A percentile compares a stretch with the other conserved stretches of the same genome.
Evolutionary conservation across 495 filamentous ascomycete genomes (phyloP).

Genomic region (Polyplosphaeria fusca): DNA sequence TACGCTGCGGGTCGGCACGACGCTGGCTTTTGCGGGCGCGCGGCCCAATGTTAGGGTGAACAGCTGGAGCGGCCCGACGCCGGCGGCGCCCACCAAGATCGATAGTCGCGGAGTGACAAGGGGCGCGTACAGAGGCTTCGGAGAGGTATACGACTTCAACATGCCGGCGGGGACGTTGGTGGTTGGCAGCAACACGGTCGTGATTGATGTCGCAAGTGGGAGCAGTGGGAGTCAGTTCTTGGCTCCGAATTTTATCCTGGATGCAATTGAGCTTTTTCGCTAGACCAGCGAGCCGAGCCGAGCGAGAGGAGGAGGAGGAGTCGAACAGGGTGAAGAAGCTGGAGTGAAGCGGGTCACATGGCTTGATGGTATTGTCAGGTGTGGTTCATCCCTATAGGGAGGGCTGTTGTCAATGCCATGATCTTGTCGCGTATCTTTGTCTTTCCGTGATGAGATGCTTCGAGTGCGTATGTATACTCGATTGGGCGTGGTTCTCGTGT

Average conservation of each 20-base stretch:
- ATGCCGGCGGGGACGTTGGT: conserved; percentile 57
- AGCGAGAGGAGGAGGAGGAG: too few relatives aligned
- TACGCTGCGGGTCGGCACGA: conserved; percentile 63
- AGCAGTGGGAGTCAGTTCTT: conserved; percentile 54
- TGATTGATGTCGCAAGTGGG: conserved; percentile 57
- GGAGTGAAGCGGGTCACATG: too few relatives aligned
- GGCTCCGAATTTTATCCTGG: conserved; percentile 56
- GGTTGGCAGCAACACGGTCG: conserved; percentile 59
- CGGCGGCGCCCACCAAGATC: conserved; percentile 59
- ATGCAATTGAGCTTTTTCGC: conserved; percentile 31
- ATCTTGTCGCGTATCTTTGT: too few relatives aligned
- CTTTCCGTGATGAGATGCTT: too few relatives aligned
- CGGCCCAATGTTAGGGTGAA: conserved; percentile 53
- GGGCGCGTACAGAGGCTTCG: conserved; percentile 60
- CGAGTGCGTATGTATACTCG: too few relatives aligned
- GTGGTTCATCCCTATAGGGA: too few relatives aligned
- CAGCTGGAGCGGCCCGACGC: conserved; percentile 46
- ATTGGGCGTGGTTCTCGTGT: too few relatives aligned
- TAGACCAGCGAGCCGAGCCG: too few relatives aligned
- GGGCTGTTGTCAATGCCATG: too few relatives aligned
- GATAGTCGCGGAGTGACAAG: conserved; percentile 62
- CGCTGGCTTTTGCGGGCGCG: conserved; percentile 57
- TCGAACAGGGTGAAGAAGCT: too few relatives aligned
- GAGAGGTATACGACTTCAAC: conserved; percentile 58
- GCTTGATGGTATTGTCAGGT: too few relatives aligned